Evolutionary conservation across 2,329 filamentous ascomycete genomes (phyloP).

Genomic region (Fusarium abutilonis): DNA sequence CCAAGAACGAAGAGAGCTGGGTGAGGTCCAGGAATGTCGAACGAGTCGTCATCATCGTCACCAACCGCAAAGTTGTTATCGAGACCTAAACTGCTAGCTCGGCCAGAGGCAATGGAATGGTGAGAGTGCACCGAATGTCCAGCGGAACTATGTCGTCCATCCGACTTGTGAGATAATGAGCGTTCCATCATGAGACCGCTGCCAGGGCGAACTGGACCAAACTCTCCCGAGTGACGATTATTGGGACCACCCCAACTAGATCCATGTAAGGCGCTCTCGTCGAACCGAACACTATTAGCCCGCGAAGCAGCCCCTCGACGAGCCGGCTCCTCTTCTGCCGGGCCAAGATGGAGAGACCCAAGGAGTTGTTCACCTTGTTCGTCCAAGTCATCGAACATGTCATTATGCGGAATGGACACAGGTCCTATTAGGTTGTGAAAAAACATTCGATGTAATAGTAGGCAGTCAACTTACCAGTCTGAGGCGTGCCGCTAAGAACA

Average conservation of each 20-base stretch:
- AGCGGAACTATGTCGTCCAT: conserved; percentile 93
- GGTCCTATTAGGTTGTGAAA: conserved; percentile 67
- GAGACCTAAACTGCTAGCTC: conserved; percentile 87
- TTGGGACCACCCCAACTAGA: conserved; percentile 82
- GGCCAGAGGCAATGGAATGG: conserved; percentile 77
- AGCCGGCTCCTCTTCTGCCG: conserved; percentile 83
- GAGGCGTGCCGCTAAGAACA: conserved; percentile 81
- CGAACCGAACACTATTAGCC: conserved; percentile 96
- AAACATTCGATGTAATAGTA: not conserved
- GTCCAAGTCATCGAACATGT: conserved; percentile 91
- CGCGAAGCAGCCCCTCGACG: conserved; percentile 87
- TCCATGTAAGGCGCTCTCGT: conserved; percentile 92
- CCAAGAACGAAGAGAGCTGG: conserved; percentile 87
- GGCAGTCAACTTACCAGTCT: conserved; percentile 73
- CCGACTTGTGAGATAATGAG: conserved; percentile 92
- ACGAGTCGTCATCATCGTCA: conserved; percentile 73
- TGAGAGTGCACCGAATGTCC: conserved; percentile 78
- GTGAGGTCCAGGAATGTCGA: conserved; percentile 78
- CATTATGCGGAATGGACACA: conserved; percentile 78
- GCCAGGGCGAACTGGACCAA: conserved; percentile 78
- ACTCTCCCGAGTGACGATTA: conserved; percentile 84
- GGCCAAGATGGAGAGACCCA: conserved; percentile 82
- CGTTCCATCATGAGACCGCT: conserved; percentile 92
- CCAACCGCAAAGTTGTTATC: conserved; percentile 74
- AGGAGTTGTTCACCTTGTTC: conserved; percentile 84